Base-by-base conservation (phyloP, 768 basidiomycete genomes). In the Clathrus columnatus region DNA sequence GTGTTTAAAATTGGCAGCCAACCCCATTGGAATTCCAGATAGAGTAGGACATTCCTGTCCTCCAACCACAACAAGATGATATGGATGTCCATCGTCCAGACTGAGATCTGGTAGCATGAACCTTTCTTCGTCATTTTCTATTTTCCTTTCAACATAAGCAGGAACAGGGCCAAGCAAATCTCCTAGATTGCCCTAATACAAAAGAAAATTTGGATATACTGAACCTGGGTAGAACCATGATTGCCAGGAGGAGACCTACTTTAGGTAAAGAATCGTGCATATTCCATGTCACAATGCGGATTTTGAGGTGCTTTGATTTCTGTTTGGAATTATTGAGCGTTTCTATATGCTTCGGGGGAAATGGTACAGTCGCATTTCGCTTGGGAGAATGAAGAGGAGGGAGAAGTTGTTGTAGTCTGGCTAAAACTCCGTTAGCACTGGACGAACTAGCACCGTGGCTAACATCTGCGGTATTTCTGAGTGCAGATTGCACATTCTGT, bases 21-120 rank as follows among this genome's bases (percentile, higher is more conserved):
- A 69, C 11, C 84, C 87, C 79, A 84, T 82, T 5, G 87, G 87
- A 45, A 89, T 82, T 20, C 87, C 86, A n/a, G 82, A 84, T 28
- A 78, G 70, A n/a, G 83, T 86, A 5, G 87, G 87, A 63, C 87
- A 91, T 73, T 90, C 87, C 65, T 91, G 87, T 24, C 87, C 87
- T 10, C 76, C 77, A 47, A 90, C 75, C 10, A 89, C 79, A n/a
- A 91, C 70, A 18, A 90, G 67, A 66, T 91, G 87, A 65, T 86
- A 89, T 14, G 85, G 84, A 66, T 90, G 87, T 14, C 66, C 65
- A 11, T 71, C 67, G 44, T 82, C 82, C 0, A 69, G 55, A 6
- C 78, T 64, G 20, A 89, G 68, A 29, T 64, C 65, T 6, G 83
- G 80, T 17, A 85, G 67, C 1, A 62, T 50, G 52, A 67, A 41